Base-by-base conservation (phyloP, 1,284 basidiomycete genomes). In the Athelia psychrophila region DNA sequence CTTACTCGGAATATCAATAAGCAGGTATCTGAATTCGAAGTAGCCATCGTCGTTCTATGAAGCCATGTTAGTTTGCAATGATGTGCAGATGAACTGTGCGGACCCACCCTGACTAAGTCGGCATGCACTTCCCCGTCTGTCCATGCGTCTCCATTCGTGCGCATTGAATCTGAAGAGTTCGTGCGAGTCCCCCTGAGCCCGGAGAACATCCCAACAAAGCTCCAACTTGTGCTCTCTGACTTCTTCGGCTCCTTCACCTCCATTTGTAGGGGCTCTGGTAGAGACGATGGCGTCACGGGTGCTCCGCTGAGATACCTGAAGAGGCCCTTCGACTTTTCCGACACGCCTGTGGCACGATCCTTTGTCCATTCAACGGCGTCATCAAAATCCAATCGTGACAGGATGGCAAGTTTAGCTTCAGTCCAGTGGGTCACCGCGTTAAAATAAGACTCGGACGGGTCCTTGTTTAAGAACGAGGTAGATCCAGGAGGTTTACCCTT, bases 101-200 rank as follows among this genome's bases (percentile, higher is more conserved):
- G 23, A 72, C 81, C 52, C 66, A 89, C 88, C 74, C 81, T 81
- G 55, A 90, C 73, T 42, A 91, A 73, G 66, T 88, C 84, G 12
- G 83, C 89, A 64, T 91, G 89, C 8, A 88, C 86, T 59, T 91
- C 88, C 12, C 89, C 88, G 57, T 90, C 88, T 18, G 76, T 82
- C 66, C 77, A 88, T n/a, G 68, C 58, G 47, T 71, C 69, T n/a
- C 76, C 75, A 30, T 71, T 70, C n/a, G 61, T 50, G 20, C 53
- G 52, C 20, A 70, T 45, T 38, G 63, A 56, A 42, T 73, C 74
- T 5, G 62, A 51, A 16, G 65, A 58, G n/a, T 64, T 56, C 50
- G 68, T 62, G 51, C 66, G 68, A 13, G 73, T 61, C 20, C 79
- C 74, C 58, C 77, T 81, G 53, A 91, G 64, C 0, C 84, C 81